Base-by-base conservation (phyloP, 345 rosid genomes). In the Hypericum perforatum region DNA sequence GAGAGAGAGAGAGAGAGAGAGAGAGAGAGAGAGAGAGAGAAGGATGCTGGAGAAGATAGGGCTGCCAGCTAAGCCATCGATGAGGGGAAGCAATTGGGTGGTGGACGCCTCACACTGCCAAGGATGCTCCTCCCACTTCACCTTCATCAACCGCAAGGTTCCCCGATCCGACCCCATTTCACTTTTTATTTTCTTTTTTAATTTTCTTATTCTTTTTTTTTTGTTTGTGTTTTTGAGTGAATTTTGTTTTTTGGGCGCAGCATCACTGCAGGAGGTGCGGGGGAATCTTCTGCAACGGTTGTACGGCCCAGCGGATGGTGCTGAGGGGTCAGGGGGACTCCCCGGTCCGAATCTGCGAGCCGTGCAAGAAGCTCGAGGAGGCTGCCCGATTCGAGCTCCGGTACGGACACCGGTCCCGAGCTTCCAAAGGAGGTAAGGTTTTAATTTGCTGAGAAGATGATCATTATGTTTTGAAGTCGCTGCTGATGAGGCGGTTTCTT, bases 101-200 rank as follows among this genome's bases (percentile, higher is more conserved):
- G 82, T 73, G 0, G 98, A 88, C 51, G 85, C 91, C 43, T 62
- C 98, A 29, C 89, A 92, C 65, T 92, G 98, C 71, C 98, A 89
- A 71, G 97, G 95, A 54, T 92, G 98, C 65, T 71, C 95, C 52
- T 85, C 89, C 49, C 97, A 72, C 55, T 92, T 92, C 67, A 80
- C 85, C 72, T 85, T 92, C 82, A 85, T 92, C 82, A 88, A 88
- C 78, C 97, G 95, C 82, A 88, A 92, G 97, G 98, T 89, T 14
- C 9, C 32, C 32, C 32, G 32, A 22, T 22, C 32, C 32, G 32
- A 22, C 32, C 2, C 32, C 32, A 4, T 22, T 22, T 22, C 32
- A 4, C 4, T 56, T 37, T 11, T 4, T 22, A 2, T 7, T 43
- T 13, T 37, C 37, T 44, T 13, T 37, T 3, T 38, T 37, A 16